phyloP scores from a whole-genome alignment of 495 filamentous ascomycete species.

The Tuber borchii region DNA sequence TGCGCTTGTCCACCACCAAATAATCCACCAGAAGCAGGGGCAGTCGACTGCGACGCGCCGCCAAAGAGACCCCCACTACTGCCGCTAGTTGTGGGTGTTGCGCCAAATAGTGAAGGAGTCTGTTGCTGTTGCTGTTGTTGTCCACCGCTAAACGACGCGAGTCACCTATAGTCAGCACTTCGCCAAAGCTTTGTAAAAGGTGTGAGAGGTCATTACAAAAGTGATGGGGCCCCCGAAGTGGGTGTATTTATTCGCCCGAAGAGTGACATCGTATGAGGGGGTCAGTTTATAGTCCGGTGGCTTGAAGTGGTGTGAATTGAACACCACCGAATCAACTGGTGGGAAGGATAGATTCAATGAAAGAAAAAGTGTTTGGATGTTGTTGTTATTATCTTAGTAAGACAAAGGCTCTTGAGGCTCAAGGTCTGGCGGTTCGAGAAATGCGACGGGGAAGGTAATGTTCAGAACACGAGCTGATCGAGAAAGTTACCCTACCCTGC shows the following conservation, averaged over 20 bases:
- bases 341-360: not conserved
- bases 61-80: constrained; percentile 25
- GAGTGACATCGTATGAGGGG: constrained; percentile 29
- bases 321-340: not conserved
- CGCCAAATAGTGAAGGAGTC: constrained; percentile 19
- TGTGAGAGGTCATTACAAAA: constrained; percentile 25
- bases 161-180: not conserved
- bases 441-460: not conserved
- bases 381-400: not conserved
- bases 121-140: constrained; percentile 15
- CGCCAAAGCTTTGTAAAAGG: constrained; percentile 1
- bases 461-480: not conserved
- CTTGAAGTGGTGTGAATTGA: not conserved
- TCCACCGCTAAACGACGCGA: not conserved
- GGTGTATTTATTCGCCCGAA: constrained; percentile 23
- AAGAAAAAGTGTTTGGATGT: not conserved
- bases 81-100: constrained; percentile 13
- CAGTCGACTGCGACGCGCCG: constrained; percentile 12
- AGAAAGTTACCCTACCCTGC: not conserved
- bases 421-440: not conserved
- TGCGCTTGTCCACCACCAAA: constrained; percentile 17
- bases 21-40: constrained; percentile 15
- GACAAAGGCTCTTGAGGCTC: not conserved
- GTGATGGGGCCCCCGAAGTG: constrained; percentile 21
- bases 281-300: not conserved